Percentiles rank a stretch among this genome's conserved stretches.
These are phyloP conservation scores for Aspergillus felis DNA, from an alignment of 2,329 filamentous ascomycete species.

Conservation along the genomic window DNA sequence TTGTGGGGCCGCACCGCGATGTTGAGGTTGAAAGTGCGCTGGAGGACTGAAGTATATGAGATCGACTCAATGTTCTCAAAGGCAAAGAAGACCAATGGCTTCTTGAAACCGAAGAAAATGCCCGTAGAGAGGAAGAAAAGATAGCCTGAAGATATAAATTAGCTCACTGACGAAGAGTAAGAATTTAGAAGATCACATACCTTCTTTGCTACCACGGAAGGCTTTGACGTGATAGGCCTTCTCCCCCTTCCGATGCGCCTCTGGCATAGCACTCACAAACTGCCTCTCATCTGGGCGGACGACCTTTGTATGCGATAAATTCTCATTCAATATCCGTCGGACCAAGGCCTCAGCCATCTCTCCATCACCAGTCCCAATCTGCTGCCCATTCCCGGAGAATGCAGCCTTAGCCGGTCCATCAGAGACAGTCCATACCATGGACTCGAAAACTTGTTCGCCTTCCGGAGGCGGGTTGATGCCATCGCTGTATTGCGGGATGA, in stretches of 20 bases:
- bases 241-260: conserved; percentile 60
- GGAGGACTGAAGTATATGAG: conserved; percentile 61
- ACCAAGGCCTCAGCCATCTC: conserved; percentile 46
- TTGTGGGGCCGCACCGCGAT: conserved; percentile 41
- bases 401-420: conserved; percentile 50
- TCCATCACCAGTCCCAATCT: conserved; percentile 41
- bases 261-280: conserved; percentile 57
- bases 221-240: conserved; percentile 62
- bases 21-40: conserved; percentile 64
- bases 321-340: conserved; percentile 46
- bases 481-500: conserved; percentile 52
- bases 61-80: conserved; percentile 57
- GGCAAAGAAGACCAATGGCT: conserved; percentile 60
- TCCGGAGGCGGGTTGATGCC: conserved; percentile 45
- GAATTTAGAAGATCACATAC: conserved; percentile 31
- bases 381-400: conserved; percentile 40
- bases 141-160: conserved; percentile 45
- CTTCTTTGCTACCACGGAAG: conserved; percentile 63
- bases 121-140: conserved; percentile 60
- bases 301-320: conserved; percentile 45
- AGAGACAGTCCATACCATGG: conserved; percentile 58
- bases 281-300: conserved; percentile 53
- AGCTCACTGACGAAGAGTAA: background rate
- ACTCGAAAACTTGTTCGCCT: conserved; percentile 45
- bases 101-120: conserved; percentile 63